Base-by-base conservation (phyloP, 2,329 filamentous ascomycete species). In the Metarhizium guizhouense region DNA sequence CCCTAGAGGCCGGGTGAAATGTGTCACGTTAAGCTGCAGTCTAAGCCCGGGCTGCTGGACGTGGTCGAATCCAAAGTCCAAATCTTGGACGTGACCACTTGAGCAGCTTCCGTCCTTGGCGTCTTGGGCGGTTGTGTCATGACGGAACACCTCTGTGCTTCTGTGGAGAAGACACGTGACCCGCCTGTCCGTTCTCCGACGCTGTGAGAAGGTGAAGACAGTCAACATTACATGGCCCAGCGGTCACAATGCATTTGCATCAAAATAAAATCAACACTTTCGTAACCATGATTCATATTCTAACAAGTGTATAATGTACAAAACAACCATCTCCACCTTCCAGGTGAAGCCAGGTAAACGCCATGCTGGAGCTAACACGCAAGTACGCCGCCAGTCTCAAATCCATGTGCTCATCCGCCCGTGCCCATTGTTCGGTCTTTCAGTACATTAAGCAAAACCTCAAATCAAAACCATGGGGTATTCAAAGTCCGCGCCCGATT, bases 111-210 rank as follows among this genome's bases (percentile, higher is more conserved):
- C 63, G 57, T 55, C 43, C 58, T 60, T 54, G 61, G 61, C 61
- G 56, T 58, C 65, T 64, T 34, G 6, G 61, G 61, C 61, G 56
- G 59, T 66, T 65, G 64, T 67, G 62, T 70, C 68, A 70, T 69
- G 53, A 45, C 18, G 29, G 60, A 25, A 60, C 61, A 57, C 1
- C 10, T 34, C 32, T 34, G 57, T 55, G 58, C 53, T 55, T 54
- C 50, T 58, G 57, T 61, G 56, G 54, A 57, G 55, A 57, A 45
- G 47, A 52, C 67, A 69, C 68, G 67, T 69, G 66, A 69, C 38
- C n/a, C 30, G 47, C 45, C 10, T 30, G 7, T 25, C 20, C 7
- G 43, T 25, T 20, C 25, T 25, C 25, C 25, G 25, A 25, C 25
- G 25, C 25, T 4, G 25, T 25, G 25, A 25, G 4, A 25, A 25